A percentile compares a stretch with the other conserved stretches of the same genome.
These are phyloP conservation scores for Brassica cretica DNA, from an alignment of 345 rosid species.

Conservation along the genomic window DNA sequence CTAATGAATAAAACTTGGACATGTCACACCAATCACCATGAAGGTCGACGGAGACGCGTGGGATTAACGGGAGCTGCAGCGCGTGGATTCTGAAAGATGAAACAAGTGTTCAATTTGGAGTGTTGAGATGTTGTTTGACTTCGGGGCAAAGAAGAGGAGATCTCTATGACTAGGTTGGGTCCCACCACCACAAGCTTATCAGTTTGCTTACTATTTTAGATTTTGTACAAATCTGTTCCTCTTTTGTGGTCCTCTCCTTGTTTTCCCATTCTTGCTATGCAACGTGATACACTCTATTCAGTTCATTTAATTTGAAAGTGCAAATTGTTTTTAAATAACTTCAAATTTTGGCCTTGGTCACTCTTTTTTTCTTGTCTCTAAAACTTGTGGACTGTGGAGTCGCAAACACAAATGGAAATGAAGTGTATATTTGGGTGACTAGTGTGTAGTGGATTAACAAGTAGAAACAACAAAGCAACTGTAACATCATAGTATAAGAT, in stretches of 20 bases:
- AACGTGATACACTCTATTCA: slow-evolving; percentile 24
- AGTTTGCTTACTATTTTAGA: slow-evolving; percentile 39
- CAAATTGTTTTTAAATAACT: neutral
- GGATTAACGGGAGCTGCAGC: neutral
- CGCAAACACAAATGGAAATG: slow-evolving; percentile 5
- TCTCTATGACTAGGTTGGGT: slow-evolving; percentile 18
- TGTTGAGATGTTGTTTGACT: slow-evolving; percentile 41
- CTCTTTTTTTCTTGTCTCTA: neutral
- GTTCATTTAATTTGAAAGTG: slow-evolving; percentile 9
- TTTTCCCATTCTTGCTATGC: slow-evolving; percentile 28
- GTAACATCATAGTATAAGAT: neutral
- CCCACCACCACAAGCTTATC: slow-evolving; percentile 35
- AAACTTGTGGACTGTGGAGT: neutral
- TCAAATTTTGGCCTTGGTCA: neutral
- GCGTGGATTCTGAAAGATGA: slow-evolving; percentile 11
- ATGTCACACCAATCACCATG: neutral
- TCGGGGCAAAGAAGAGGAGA: slow-evolving; percentile 18
- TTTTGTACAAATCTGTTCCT: slow-evolving; percentile 39
- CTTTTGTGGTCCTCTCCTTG: slow-evolving; percentile 37
- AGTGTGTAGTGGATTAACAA: neutral
- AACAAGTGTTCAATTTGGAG: slow-evolving; percentile 23
- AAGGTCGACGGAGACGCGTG: slow-evolving; percentile 31
- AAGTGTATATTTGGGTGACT: neutral
- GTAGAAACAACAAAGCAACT: too few species aligned
- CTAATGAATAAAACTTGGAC: neutral